Percentiles rank a stretch among this genome's conserved stretches.
phyloP scores from a whole-genome alignment of 768 basidiomycete genomes.

The Cystofilobasidium ferigula region DNA sequence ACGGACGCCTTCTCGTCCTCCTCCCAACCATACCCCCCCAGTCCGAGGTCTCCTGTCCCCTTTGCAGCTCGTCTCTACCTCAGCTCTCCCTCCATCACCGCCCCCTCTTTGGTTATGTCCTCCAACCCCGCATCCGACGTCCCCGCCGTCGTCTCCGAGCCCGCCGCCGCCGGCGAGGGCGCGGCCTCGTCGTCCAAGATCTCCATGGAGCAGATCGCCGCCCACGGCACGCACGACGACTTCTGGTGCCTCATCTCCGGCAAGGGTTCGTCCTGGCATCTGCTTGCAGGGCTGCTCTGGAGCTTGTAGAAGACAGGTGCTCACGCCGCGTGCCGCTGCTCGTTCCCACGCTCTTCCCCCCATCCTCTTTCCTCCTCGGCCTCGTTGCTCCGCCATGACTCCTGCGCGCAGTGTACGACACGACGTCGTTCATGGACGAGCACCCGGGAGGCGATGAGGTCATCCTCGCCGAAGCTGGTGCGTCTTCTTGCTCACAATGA shows the following conservation, averaged over 20 bases:
- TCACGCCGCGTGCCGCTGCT: neutral
- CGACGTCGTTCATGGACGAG: conserved; percentile 23
- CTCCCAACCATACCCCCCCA: no score
- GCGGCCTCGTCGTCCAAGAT: conserved; percentile 11
- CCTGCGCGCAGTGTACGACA: conserved; percentile 24
- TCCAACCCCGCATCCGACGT: conserved; percentile 19
- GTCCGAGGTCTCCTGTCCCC: no score
- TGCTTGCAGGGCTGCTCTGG: neutral
- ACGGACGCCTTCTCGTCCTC: no score
- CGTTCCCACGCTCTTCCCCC: neutral
- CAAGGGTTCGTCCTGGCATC: conserved; percentile 21
- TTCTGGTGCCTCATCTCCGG: conserved; percentile 24
- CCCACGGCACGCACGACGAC: conserved; percentile 20
- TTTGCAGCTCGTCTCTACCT: no score
- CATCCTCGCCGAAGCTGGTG: conserved; percentile 71
- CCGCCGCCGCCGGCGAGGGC: neutral
- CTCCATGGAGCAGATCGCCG: conserved; percentile 23
- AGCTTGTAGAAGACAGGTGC: neutral
- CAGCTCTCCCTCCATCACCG: no score
- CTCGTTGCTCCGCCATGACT: no score
- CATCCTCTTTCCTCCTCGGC: neutral
- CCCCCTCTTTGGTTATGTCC: conserved; percentile 14
- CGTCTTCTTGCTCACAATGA: conserved; percentile 19
- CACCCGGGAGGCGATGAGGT: conserved; percentile 72
- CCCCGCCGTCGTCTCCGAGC: conserved; percentile 17